Percentiles rank a stretch among this genome's conserved stretches.
Evolutionary conservation across 768 basidiomycete genomes (phyloP).

Genomic region (Pilatotrama ljubarskyi): DNA sequence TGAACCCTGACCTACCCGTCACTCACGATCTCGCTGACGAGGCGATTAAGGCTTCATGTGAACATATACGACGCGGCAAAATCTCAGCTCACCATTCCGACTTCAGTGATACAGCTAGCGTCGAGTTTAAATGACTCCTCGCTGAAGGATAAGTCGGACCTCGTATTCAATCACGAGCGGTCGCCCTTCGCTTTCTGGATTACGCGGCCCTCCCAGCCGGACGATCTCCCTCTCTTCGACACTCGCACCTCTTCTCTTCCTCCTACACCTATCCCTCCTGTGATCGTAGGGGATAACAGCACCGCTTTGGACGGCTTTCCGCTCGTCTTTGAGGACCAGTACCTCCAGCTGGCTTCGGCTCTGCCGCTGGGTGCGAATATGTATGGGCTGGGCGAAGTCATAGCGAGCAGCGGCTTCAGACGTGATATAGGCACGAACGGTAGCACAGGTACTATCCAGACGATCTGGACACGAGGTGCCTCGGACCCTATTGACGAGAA

Average conservation of each 20-base stretch:
- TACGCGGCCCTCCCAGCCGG: slow-evolving; percentile 60
- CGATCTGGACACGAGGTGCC: slow-evolving; percentile 65
- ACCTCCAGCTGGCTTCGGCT: slow-evolving; percentile 70
- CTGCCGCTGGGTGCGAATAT: slow-evolving; percentile 68
- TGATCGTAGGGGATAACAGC: slow-evolving; percentile 48
- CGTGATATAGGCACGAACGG: slow-evolving; percentile 55
- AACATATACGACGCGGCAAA: slow-evolving; percentile 62
- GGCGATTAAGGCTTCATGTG: slow-evolving; percentile 55
- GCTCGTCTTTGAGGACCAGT: slow-evolving; percentile 77
- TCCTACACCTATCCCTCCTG: slow-evolving; percentile 53
- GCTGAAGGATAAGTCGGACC: slow-evolving; percentile 46
- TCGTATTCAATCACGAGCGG: slow-evolving; percentile 65
- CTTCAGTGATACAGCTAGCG: slow-evolving; percentile 43
- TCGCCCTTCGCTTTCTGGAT: slow-evolving; percentile 82
- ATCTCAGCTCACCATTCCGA: slow-evolving; percentile 66
- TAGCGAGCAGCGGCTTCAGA: slow-evolving; percentile 68
- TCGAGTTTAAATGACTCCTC: slow-evolving; percentile 32
- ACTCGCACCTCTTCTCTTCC: slow-evolving; percentile 66
- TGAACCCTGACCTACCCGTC: no score
- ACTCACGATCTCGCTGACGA: slow-evolving; percentile 29
- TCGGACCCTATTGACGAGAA: slow-evolving; percentile 68
- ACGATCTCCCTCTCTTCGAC: slow-evolving; percentile 62
- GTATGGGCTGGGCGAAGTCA: slow-evolving; percentile 75
- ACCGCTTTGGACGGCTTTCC: slow-evolving; percentile 65
- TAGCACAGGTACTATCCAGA: slow-evolving; percentile 59